Conservation (phyloP, 805 yeast species). For the Kuraishia hungarica region DNA sequence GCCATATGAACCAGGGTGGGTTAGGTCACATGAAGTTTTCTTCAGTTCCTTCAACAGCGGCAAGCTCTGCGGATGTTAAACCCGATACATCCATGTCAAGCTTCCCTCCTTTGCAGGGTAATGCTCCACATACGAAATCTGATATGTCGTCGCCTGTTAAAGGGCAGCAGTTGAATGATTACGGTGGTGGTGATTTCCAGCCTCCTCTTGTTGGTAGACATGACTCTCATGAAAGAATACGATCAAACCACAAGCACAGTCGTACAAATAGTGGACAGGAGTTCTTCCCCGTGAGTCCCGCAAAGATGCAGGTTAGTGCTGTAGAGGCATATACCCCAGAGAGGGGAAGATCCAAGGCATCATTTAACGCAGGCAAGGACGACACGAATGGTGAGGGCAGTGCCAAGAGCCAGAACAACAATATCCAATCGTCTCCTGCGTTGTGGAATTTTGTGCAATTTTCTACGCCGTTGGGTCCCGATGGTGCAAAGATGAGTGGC, state of each 20-base stretch:
- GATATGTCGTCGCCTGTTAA: neutral
- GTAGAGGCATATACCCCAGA: slow-evolving; percentile 62
- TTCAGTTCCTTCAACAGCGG: neutral
- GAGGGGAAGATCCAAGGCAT: slow-evolving; percentile 30
- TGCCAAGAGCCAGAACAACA: slow-evolving; percentile 17
- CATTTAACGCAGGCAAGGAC: slow-evolving; percentile 4
- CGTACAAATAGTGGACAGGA: slow-evolving; percentile 6
- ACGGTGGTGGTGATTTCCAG: neutral
- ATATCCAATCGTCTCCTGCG: slow-evolving; percentile 64
- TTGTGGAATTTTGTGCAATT: slow-evolving; percentile 90
- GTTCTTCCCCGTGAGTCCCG: slow-evolving; percentile 16
- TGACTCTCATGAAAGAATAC: slow-evolving; percentile 3
- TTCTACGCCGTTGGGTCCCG: slow-evolving; percentile 24
- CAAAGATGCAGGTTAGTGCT: slow-evolving; percentile 37
- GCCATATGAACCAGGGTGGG: neutral
- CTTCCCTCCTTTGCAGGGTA: neutral
- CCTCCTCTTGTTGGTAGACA: slow-evolving; percentile 2
- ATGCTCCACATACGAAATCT: neutral
- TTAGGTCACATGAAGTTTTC: neutral
- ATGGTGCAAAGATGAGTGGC: neutral
- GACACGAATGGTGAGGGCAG: slow-evolving; percentile 9
- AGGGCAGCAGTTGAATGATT: neutral
- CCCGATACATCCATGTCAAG: neutral
- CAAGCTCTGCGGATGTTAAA: neutral
- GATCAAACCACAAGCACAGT: neutral